Evolutionary conservation across 179 eudicot species (phyloP), one percentile per base, ranked within the genome.

Genomic region (Camellia oleifera): DNA sequence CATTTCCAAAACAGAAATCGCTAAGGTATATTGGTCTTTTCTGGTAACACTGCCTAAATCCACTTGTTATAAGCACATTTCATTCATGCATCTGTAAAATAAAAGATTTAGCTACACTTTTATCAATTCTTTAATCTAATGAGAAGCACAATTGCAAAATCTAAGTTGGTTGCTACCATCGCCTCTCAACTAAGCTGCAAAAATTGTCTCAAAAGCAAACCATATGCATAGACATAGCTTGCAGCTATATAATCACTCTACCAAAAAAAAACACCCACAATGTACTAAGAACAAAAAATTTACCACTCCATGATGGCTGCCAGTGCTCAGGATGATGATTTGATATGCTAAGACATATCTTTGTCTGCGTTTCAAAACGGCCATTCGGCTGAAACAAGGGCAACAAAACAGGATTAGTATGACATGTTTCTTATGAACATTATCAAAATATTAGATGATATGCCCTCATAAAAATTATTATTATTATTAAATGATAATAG

Each of bases 271-370:
- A 74, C n/a, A 73, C 44, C 13, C 53, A 13, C 56, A 61, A 32
- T 3, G 32, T 32, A 15, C 4, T 4, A 64, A 23, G 18, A 60
- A 57, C 23, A 63, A 12, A 48, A 46, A 44, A 62, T 80, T 87
- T 87, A 96, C 99, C 99, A 82, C 99, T 94, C 99, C 99, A 96
- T 67, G 99, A 96, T 77, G 99, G 99, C 85, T 96, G 99, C 99
- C 99, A 96, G 77, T 96, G 99, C 91, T 96, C 99, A 14, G 99
- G 99, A 83, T 96, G 99, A 87, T 96, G 97, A 84, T 96, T 96
- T 60, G 99, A 96, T 78, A 96, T 96, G 88, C 99, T 96, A 78
- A 96, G 83, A 85, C 99, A 96, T 75, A 96, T 96, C 89, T 96
- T 96, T 10, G 99, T 94, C 82, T 96, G 98, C 69, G 99, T 96